Percentiles rank a stretch among this genome's conserved stretches.
Evolutionary conservation across 345 rosid species (phyloP).

Genomic region (Erodium maritimum): DNA sequence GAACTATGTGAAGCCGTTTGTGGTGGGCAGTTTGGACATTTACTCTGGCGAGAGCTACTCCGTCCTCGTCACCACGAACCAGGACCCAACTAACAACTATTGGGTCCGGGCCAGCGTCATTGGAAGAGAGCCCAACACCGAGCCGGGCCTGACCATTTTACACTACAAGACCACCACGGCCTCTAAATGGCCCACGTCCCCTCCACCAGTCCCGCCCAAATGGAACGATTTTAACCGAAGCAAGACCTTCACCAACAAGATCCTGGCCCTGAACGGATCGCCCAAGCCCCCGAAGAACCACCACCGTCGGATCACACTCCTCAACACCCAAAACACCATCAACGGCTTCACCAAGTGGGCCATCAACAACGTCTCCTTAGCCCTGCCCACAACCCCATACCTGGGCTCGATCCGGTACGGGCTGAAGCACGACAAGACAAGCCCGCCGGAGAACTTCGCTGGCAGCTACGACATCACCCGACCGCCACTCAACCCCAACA

Average conservation of each 20-base stretch:
- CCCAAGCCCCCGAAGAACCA: slow-evolving; percentile 29
- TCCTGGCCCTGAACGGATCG: slow-evolving; percentile 30
- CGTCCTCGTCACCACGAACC: slow-evolving; percentile 42
- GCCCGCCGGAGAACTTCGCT: slow-evolving; percentile 37
- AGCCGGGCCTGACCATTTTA: slow-evolving; percentile 45
- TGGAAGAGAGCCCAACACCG: slow-evolving; percentile 46
- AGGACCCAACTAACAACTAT: slow-evolving; percentile 37
- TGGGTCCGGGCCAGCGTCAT: slow-evolving; percentile 50
- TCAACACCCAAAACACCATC: slow-evolving; percentile 57
- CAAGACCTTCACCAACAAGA: slow-evolving; percentile 28
- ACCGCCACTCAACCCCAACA: slow-evolving; percentile 33
- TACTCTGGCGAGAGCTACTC: slow-evolving; percentile 88
- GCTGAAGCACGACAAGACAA: slow-evolving; percentile 17
- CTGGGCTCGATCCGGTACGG: slow-evolving; percentile 47
- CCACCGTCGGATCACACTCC: slow-evolving; percentile 35
- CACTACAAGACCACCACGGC: slow-evolving; percentile 34
- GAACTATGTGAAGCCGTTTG: slow-evolving; percentile 59
- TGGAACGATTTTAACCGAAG: slow-evolving; percentile 55
- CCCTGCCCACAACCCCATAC: slow-evolving; percentile 58
- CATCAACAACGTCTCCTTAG: slow-evolving; percentile 55
- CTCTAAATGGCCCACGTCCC: slow-evolving; percentile 25
- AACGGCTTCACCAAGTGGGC: slow-evolving; percentile 58
- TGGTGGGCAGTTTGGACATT: slow-evolving; percentile 40
- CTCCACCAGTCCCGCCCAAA: slow-evolving; percentile 47
- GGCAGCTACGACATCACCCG: slow-evolving; percentile 34